Evolutionary conservation across 129 eudicot species (phyloP).

Genomic region (Oenanthe sinensis): DNA sequence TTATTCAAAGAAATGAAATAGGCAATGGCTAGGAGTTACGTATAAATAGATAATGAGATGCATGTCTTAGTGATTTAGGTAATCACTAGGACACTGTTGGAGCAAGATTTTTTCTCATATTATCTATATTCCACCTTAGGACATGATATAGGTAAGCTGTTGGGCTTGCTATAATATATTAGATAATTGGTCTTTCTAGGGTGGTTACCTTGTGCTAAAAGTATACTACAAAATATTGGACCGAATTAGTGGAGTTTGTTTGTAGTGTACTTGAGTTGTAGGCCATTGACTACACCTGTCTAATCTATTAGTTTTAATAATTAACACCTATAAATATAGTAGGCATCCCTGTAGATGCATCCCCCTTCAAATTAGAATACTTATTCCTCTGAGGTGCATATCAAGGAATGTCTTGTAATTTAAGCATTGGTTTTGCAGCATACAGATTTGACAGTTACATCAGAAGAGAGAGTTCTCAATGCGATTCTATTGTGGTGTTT

Average conservation of each 20-base stretch:
- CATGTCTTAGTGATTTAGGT: too few species aligned
- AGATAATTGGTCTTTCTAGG: not conserved
- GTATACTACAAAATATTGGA: not conserved
- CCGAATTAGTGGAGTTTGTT: not conserved
- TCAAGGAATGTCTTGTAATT: slow-evolving; percentile 33
- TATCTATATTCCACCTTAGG: too few species aligned
- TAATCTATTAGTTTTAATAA: not conserved
- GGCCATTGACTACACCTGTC: not conserved
- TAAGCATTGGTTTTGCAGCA: slow-evolving; percentile 62
- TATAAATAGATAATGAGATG: too few species aligned
- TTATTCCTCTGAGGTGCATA: slow-evolving; percentile 19
- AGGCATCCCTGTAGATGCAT: not conserved
- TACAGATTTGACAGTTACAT: slow-evolving; percentile 86
- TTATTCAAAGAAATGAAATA: too few species aligned
- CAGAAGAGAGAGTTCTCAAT: slow-evolving; percentile 83
- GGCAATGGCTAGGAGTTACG: too few species aligned
- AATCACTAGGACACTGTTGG: too few species aligned
- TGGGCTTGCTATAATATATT: too few species aligned
- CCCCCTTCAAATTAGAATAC: not conserved
- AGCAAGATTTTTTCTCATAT: too few species aligned
- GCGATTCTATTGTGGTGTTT: slow-evolving; percentile 76
- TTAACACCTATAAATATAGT: not conserved
- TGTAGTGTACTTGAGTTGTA: not conserved
- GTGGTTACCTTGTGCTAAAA: not conserved
- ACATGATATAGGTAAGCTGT: too few species aligned